A percentile compares a stretch with the other conserved stretches of the same genome.
Evolutionary conservation across 257 asterid species (phyloP).

Genomic region (Penstemon davidsonii): DNA sequence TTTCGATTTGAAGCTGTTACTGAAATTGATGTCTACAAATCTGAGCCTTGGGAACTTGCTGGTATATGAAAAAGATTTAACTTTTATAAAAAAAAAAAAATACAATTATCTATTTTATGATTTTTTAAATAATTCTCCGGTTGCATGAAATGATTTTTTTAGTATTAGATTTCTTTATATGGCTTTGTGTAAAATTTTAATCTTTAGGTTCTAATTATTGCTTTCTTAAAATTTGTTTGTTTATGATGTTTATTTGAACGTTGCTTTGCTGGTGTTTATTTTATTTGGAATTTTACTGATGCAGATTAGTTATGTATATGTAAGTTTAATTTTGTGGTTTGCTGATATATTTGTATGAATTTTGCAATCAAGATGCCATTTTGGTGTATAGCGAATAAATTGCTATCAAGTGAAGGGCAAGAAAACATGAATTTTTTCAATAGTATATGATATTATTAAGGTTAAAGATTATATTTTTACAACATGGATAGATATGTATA

Average conservation of each 20-base stretch:
- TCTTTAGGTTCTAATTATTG: not conserved
- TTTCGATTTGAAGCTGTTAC: slow-evolving; percentile 83
- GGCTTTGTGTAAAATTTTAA: too few relatives aligned
- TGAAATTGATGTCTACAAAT: slow-evolving; percentile 95
- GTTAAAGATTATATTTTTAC: slow-evolving; percentile 23
- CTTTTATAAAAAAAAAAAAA: too few relatives aligned
- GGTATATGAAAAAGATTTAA: slow-evolving; percentile 34
- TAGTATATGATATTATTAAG: not conserved
- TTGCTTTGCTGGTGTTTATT: not conserved
- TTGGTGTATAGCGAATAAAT: not conserved
- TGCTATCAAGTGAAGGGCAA: slow-evolving; percentile 18
- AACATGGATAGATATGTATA: slow-evolving; percentile 2
- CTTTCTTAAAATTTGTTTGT: not conserved
- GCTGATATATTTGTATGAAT: too few relatives aligned
- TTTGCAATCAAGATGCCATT: not conserved
- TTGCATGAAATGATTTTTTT: not conserved
- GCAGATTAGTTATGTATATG: too few relatives aligned
- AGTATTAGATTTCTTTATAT: too few relatives aligned
- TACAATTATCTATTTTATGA: not conserved
- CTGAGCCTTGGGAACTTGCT: slow-evolving; percentile 96
- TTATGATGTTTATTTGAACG: not conserved
- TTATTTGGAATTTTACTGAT: not conserved
- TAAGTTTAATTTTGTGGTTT: not conserved
- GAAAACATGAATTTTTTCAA: slow-evolving; percentile 10
- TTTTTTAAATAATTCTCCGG: not conserved